Percentiles rank a stretch among this genome's conserved stretches.
These are phyloP conservation scores for Oxytropis ochrocephala DNA, from an alignment of 306 rosid genomes.

Conservation along the genomic window DNA sequence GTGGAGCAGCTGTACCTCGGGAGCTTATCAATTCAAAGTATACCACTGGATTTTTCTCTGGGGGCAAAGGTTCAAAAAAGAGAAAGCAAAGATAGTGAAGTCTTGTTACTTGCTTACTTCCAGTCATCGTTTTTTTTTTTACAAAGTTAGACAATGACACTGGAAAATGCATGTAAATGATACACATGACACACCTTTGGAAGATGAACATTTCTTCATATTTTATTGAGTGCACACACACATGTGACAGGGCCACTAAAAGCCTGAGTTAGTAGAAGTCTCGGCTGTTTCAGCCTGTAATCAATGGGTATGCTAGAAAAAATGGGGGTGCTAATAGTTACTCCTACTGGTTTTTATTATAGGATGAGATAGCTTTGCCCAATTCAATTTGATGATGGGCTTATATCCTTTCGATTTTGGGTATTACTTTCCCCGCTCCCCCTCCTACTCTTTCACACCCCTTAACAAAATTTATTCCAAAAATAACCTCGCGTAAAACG, in stretches of 20 bases:
- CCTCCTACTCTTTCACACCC: too few relatives aligned
- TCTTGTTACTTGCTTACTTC: not conserved
- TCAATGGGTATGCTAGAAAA: too few relatives aligned
- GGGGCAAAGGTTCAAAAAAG: constrained; percentile 33
- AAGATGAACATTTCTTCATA: constrained; percentile 13
- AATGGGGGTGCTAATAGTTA: too few relatives aligned
- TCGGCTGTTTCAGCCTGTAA: constrained; percentile 7
- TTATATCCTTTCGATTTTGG: too few relatives aligned
- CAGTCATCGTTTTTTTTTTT: not conserved
- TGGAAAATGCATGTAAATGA: constrained; percentile 19
- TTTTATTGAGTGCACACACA: not conserved
- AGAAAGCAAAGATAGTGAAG: constrained; percentile 27
- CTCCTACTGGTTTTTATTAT: too few relatives aligned
- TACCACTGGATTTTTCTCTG: constrained; percentile 23
- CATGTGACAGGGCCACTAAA: not conserved
- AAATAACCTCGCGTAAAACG: too few relatives aligned
- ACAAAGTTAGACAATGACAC: not conserved
- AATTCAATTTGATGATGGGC: too few relatives aligned
- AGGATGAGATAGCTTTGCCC: too few relatives aligned
- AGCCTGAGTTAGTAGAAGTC: not conserved
- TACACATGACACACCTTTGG: not conserved
- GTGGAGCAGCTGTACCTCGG: constrained; percentile 67
- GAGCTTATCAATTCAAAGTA: constrained; percentile 53
- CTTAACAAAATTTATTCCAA: too few relatives aligned
- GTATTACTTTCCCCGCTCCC: too few relatives aligned